Base-by-base conservation (phyloP, 768 basidiomycete genomes). In the Dacryopinax primogenitus region DNA sequence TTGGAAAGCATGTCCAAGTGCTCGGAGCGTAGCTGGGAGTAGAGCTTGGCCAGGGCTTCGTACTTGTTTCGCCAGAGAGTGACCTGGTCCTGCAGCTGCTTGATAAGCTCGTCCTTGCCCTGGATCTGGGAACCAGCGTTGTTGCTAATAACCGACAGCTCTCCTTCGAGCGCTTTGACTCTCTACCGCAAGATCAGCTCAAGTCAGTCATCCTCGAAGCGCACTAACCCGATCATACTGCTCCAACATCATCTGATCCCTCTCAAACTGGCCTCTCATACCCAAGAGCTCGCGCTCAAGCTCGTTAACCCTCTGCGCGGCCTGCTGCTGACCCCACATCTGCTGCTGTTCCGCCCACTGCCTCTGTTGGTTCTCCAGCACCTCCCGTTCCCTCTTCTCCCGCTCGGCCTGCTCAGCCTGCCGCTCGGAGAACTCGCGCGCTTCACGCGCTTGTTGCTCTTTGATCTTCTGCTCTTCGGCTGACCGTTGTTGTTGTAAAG, bases 1-100 rank as follows among this genome's bases (percentile, higher is more conserved):
- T 95, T 97, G 68, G 88, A 84, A 63, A 99, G 84, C 85, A 98
- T 90, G 67, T 99, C 96, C 45, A 99, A 81, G 76, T 99, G 96
- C 73, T 98, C 96, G 33, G 91, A 89, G 64, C 96, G 89, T 11
- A 99, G 84, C 74, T 98, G 96, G 71, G 93, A 97, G 80, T 99
- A 99, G 9, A 99, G 83, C 75, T 98, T 99, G 45, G 96, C 96
- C 66, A 99, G 81, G 0, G 95, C 92, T 74, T 99, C 96, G 75
- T 99, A 99, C 76, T 99, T 99, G 79, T 91, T 94, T 65, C 92
- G 87, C 96, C 96, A 99, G 15, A 95, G 78, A 2, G 84, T 89
- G 68, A 97, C 94, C 77, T 99, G 96, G 72, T 96, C 91, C 72
- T 98, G 95, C 1, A 99, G 82, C 73, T 94, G 92, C 72, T 86